These are phyloP conservation scores for Penicillium samsonianum DNA, from an alignment of 495 filamentous ascomycete genomes.

Conservation along the genomic window DNA sequence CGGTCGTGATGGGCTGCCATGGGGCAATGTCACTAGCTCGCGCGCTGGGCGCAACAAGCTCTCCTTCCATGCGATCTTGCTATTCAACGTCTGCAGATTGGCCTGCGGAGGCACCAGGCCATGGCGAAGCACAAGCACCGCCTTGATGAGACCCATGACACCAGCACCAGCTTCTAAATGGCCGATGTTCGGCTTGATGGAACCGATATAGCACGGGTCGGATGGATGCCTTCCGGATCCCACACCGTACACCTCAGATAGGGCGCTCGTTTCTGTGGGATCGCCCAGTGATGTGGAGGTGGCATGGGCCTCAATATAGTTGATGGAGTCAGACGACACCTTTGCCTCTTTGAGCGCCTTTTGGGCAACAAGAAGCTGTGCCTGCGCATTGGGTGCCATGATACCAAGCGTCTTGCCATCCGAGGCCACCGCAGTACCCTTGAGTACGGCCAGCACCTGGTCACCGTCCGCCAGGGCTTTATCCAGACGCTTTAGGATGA, in stretches of 20 bases:
- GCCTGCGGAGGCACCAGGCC: conserved; percentile 53
- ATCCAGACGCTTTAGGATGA: no score
- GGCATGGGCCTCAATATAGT: conserved; percentile 49
- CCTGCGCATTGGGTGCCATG: conserved; percentile 35
- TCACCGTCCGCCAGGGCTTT: no score
- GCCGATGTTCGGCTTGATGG: conserved; percentile 53
- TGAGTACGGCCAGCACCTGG: no score
- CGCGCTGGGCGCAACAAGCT: neutral
- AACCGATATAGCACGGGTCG: conserved; percentile 32
- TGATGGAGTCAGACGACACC: conserved; percentile 28
- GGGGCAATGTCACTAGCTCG: conserved; percentile 19
- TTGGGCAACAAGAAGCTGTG: conserved; percentile 31
- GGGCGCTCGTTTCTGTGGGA: conserved; percentile 32
- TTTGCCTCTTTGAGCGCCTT: conserved; percentile 33
- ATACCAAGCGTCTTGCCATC: conserved; percentile 41
- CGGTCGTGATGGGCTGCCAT: no score
- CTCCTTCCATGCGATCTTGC: conserved; percentile 19
- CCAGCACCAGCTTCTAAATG: conserved; percentile 56
- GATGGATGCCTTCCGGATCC: conserved; percentile 17
- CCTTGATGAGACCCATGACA: conserved; percentile 58
- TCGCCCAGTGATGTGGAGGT: conserved; percentile 48
- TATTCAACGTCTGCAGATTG: conserved; percentile 28
- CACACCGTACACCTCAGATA: conserved; percentile 14
- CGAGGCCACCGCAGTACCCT: conserved; percentile 9
- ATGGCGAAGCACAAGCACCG: conserved; percentile 50